These are phyloP conservation scores for Bacidia rubella DNA, from an alignment of 495 filamentous ascomycete species.

Conservation along the genomic window DNA sequence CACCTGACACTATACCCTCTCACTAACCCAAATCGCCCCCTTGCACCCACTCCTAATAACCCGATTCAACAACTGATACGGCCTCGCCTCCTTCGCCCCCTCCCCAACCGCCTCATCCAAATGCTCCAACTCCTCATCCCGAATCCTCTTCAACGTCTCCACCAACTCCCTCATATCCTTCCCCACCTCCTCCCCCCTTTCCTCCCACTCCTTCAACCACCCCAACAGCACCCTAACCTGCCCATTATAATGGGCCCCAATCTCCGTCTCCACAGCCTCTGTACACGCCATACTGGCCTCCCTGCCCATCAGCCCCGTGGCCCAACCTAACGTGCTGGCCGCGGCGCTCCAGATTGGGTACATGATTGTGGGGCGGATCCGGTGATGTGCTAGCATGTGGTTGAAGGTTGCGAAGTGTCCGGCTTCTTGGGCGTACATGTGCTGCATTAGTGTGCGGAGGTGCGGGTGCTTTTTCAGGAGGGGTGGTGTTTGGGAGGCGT, in stretches of 20 bases:
- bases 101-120: slow-evolving; percentile 88
- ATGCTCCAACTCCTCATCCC: slow-evolving; percentile 95
- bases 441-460: slow-evolving; percentile 77
- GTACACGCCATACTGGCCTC: slow-evolving; percentile 99
- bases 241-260: slow-evolving; percentile 88
- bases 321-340: slow-evolving; percentile 76
- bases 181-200: slow-evolving; percentile 59
- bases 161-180: slow-evolving; percentile 65
- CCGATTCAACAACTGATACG: slow-evolving; percentile 79
- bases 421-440: slow-evolving; percentile 97
- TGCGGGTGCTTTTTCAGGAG: slow-evolving; percentile 67
- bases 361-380: slow-evolving; percentile 84
- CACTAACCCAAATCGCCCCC: slow-evolving; percentile 86
- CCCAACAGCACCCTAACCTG: slow-evolving; percentile 69
- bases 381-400: slow-evolving; percentile 65
- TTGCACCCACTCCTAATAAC: slow-evolving; percentile 78
- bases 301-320: slow-evolving; percentile 74
- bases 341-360: slow-evolving; percentile 83
- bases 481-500: slow-evolving; percentile 65
- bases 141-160: slow-evolving; percentile 60
- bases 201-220: slow-evolving; percentile 57
- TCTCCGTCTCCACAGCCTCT: slow-evolving; percentile 96
- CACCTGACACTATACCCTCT: slow-evolving; percentile 63
- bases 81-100: slow-evolving; percentile 75
- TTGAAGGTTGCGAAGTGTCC: slow-evolving; percentile 82